Evolutionary conservation across 2,329 filamentous ascomycete genomes (phyloP), one percentile per base, ranked within the genome.

Genomic region (Emmonsiellopsis sp.): DNA sequence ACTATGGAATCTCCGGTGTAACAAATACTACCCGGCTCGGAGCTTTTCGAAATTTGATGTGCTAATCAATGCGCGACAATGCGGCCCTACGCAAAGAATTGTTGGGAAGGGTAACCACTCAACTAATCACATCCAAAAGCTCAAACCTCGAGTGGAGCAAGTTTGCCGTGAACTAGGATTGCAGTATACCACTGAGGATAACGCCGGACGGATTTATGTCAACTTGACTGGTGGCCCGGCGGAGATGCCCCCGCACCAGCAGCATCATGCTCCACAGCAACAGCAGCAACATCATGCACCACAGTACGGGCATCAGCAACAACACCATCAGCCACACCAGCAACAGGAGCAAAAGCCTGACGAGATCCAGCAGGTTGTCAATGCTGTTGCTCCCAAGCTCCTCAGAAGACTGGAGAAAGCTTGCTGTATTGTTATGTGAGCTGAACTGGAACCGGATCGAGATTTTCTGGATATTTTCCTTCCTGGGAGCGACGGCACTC

Each of bases 71-170:
- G 11, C 17, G 17, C 42, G 44, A 44, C 36, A 17, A 17, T 40
- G 21, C 21, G 21, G 21, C 21, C 3, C 10, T 44, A 7, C 7
- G n/a, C 36, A 46, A 55, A 81, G 78, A 42, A 96, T 98, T 64
- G 92, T 97, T 33, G 93, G 93, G 64, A 95, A 92, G 71, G 93
- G 93, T 2, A 93, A 94, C 68, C 93, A 98, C 73, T 88, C 84
- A 49, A 75, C 73, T 8, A 81, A 84, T 59, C 86, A 93, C 63
- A 79, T 97, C 27, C 89, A 95, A 71, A 96, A 93, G 77, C 84
- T 98, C 70, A 96, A 95, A 74, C 93, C 93, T n/a, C 80, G 87
- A 56, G 89, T 97, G 43, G 91, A 97, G 73, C 79, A 87, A 67
- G 77, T 97, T 48, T 95, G 92, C 70, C 80, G 76, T 48, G 86